Evolutionary conservation across 441 rosid species (phyloP), one percentile per base, ranked within the genome.

Genomic region (Populus hybrid): DNA sequence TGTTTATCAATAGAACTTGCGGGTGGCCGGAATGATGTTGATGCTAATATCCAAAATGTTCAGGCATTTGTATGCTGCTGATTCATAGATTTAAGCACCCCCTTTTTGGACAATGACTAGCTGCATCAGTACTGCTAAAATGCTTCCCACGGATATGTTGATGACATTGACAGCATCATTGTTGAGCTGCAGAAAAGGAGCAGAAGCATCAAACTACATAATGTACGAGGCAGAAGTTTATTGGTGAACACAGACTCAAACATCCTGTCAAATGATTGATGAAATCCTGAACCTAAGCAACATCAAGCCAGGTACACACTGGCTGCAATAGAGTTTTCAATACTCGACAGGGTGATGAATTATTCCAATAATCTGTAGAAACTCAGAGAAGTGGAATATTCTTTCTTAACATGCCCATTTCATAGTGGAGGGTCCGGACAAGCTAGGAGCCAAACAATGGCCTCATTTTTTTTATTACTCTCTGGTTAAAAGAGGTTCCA

Each of bases 111-210:
- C 94, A 77, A 90, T 38, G 71, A 83, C 70, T 88, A 89, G 91
- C 79, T 87, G 97, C 86, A 95, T 90, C 84, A 92, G 77, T 80
- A 95, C 87, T 24, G 99, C 99, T 79, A 95, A 74, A 42, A 89
- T 84, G 88, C 94, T 88, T 82, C 98, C 97, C 78, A 91, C 78
- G 54, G 95, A 86, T 83, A 95, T 94, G 90, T 95, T 95, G 81
- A 95, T 88, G 83, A 95, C 85, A 73, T 94, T 94, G 46, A 90
- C 97, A 9, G 82, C 93, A 84, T 95, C 98, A 69, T 95, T 95
- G 84, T 89, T 94, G 63, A 95, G 97, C 99, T 94, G 93, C 91
- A 87, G 46, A 74, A 73, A 11, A 72, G 18, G 16, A 70, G 1
- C 46, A 73, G 73, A 69, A 59, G 11, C 64, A 59, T 59, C 40